These are phyloP conservation scores for Pythium phragmiticola DNA, from an alignment of 352 stramenopile genomes.

Conservation along the genomic window DNA sequence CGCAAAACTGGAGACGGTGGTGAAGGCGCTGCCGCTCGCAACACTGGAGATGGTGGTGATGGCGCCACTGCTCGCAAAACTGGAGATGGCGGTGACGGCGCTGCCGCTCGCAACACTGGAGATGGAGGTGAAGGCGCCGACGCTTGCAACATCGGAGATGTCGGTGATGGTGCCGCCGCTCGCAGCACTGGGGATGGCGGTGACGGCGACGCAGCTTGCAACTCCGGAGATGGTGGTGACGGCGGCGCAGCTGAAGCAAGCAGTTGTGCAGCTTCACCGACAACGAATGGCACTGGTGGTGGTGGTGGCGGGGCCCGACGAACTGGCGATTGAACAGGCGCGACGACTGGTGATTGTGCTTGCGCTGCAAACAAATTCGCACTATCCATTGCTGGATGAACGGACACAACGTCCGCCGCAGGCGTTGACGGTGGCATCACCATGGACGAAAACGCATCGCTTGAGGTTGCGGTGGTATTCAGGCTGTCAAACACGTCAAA, in stretches of 20 bases:
- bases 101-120: not conserved
- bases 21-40: too few species aligned
- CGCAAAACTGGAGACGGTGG: too few species aligned
- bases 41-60: too few species aligned
- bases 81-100: not conserved
- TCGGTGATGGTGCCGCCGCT: too few species aligned
- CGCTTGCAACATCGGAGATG: not conserved
- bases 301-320: not conserved
- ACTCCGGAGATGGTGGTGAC: not conserved
- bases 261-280: not conserved
- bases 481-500: constrained; percentile 25
- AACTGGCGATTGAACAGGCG: not conserved
- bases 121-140: not conserved
- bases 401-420: not conserved
- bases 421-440: constrained; percentile 6
- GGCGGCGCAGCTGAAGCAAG: not conserved
- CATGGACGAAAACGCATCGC: not conserved
- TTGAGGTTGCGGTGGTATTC: not conserved
- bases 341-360: not conserved
- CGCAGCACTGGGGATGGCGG: too few species aligned
- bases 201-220: not conserved
- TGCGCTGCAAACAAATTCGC: constrained; percentile 4
- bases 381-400: not conserved
- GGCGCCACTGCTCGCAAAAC: too few species aligned
- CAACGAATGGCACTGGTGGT: not conserved